Conservation (phyloP, 805 yeast genomes). For the Hanseniaspora clermontiae region DNA sequence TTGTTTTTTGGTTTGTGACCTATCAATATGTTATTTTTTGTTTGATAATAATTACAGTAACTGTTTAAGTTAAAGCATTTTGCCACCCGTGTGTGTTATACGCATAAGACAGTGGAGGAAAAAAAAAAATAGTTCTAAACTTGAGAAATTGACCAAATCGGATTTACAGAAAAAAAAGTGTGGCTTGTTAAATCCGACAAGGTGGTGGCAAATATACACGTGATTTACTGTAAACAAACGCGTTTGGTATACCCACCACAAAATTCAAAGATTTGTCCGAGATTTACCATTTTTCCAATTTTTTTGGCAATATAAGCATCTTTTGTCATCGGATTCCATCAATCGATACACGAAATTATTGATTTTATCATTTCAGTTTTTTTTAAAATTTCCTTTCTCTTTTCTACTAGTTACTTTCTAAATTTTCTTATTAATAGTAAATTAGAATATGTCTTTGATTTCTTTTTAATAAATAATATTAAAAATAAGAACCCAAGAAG, state of each 20-base stretch:
- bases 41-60: no score
- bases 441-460: neutral
- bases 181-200: no score
- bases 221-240: constrained; percentile 1
- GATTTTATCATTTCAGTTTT: neutral
- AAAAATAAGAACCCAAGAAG: neutral
- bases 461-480: neutral
- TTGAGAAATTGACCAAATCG: neutral
- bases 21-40: no score
- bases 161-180: neutral
- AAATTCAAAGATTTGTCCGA: neutral
- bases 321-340: no score
- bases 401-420: neutral
- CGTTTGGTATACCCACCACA: neutral
- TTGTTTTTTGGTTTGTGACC: no score
- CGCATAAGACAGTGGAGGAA: no score
- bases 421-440: neutral
- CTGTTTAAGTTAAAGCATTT: neutral
- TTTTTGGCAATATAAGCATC: no score
- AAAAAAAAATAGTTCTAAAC: no score
- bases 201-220: neutral
- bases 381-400: neutral
- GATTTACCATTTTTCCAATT: no score
- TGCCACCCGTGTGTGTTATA: neutral
- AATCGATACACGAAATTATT: neutral